These are phyloP conservation scores for sweet orange (Citrus sinensis) DNA, from an alignment of 345 rosid species.

Conservation along the genomic window DNA sequence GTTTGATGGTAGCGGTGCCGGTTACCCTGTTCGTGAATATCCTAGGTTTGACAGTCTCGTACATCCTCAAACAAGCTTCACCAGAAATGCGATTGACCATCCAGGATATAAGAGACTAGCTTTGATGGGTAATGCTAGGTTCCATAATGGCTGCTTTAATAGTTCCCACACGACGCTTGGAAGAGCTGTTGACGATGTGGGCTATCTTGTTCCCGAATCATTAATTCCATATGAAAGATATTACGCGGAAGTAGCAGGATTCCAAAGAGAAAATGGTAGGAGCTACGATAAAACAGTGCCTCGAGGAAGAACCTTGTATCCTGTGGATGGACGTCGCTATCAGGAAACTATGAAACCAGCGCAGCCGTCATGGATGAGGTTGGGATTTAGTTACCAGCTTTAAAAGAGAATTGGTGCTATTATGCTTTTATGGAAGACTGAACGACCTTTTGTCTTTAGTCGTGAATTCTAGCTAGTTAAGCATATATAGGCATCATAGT, in stretches of 20 bases:
- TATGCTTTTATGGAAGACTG: background rate
- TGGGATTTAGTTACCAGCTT: background rate
- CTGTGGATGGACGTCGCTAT: background rate
- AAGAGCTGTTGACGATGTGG: background rate
- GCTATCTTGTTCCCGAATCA: background rate
- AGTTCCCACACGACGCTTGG: background rate
- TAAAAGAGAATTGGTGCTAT: background rate
- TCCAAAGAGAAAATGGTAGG: background rate
- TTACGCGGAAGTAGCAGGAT: background rate
- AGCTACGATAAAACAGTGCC: background rate
- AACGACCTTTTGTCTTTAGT: background rate
- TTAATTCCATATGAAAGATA: background rate
- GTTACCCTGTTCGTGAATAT: background rate
- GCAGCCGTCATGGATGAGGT: background rate
- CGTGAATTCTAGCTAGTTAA: background rate
- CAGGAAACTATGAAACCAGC: background rate
- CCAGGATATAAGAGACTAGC: background rate
- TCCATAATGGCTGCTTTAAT: background rate
- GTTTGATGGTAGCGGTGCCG: background rate
- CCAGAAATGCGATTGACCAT: background rate
- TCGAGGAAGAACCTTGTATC: background rate
- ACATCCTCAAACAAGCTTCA: background rate
- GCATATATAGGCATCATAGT: too few species aligned
- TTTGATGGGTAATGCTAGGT: background rate
- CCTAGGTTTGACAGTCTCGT: background rate